These are phyloP conservation scores for Raphanus sativus DNA, from an alignment of 345 rosid species.

Conservation along the genomic window DNA sequence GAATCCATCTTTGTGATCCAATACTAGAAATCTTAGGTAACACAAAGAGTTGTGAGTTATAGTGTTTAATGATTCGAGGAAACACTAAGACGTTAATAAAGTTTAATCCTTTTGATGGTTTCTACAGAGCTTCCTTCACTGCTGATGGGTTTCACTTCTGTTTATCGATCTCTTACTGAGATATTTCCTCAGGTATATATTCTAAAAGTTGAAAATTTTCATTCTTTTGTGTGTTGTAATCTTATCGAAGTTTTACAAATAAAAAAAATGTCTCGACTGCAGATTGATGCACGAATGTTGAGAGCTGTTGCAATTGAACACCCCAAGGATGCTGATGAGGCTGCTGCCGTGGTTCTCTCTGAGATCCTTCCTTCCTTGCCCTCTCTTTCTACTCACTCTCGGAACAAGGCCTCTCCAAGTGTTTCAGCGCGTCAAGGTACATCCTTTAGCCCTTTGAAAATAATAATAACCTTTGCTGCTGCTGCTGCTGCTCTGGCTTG, in stretches of 20 bases:
- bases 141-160: constrained; percentile 60
- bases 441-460: neutral
- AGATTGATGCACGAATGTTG: constrained; percentile 75
- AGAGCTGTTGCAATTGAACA: constrained; percentile 91
- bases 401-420: constrained; percentile 19
- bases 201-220: neutral
- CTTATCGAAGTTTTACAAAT: neutral
- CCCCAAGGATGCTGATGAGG: constrained; percentile 62
- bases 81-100: neutral
- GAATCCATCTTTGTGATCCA: neutral
- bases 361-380: constrained; percentile 64
- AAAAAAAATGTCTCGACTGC: neutral
- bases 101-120: neutral
- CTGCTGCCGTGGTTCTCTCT: constrained; percentile 68
- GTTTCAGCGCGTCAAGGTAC: constrained; percentile 46
- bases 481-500: constrained; percentile 11
- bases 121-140: constrained; percentile 8
- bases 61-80: too few relatives aligned
- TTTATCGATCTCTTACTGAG: constrained; percentile 56
- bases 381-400: constrained; percentile 12
- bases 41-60: neutral
- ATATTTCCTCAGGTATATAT: constrained; percentile 81
- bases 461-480: neutral
- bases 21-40: neutral
- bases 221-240: neutral